Percentiles rank a stretch among this genome's conserved stretches.
Conservation (phyloP, 495 filamentous ascomycete genomes). For the Penicillium bovifimosum region DNA sequence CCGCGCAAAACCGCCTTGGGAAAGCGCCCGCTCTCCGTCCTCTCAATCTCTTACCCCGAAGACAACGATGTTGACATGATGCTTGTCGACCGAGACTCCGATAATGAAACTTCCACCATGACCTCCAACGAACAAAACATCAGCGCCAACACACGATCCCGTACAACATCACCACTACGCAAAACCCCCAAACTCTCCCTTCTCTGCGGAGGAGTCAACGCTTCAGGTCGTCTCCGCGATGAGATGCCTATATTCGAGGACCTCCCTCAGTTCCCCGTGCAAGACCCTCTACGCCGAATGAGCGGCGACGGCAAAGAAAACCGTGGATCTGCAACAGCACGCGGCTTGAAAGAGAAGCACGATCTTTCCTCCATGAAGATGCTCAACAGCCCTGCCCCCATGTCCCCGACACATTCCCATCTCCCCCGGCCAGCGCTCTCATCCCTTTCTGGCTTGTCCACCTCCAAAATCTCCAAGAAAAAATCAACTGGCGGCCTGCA, state of each 20-base stretch:
- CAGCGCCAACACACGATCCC: constrained; percentile 27
- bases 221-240: constrained; percentile 24
- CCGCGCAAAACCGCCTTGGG: constrained; percentile 33
- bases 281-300: constrained; percentile 16
- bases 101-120: constrained; percentile 8
- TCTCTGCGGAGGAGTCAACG: constrained; percentile 20
- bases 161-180: constrained; percentile 6
- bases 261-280: constrained; percentile 16
- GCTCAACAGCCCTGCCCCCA: background rate
- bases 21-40: constrained; percentile 41
- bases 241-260: constrained; percentile 40
- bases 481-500: constrained; percentile 18
- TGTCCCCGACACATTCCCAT: background rate
- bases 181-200: constrained; percentile 33
- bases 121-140: constrained; percentile 40
- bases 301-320: constrained; percentile 36
- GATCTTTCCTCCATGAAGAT: constrained; percentile 3
- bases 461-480: constrained; percentile 16
- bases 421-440: background rate
- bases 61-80: constrained; percentile 22
- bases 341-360: constrained; percentile 12
- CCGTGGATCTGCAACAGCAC: constrained; percentile 3
- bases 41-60: constrained; percentile 26
- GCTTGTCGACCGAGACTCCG: constrained; percentile 27
- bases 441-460: constrained; percentile 5